These are phyloP conservation scores for Cryptosporidium viatorum DNA, from an alignment of 169 alveolate genomes.

Conservation along the genomic window DNA sequence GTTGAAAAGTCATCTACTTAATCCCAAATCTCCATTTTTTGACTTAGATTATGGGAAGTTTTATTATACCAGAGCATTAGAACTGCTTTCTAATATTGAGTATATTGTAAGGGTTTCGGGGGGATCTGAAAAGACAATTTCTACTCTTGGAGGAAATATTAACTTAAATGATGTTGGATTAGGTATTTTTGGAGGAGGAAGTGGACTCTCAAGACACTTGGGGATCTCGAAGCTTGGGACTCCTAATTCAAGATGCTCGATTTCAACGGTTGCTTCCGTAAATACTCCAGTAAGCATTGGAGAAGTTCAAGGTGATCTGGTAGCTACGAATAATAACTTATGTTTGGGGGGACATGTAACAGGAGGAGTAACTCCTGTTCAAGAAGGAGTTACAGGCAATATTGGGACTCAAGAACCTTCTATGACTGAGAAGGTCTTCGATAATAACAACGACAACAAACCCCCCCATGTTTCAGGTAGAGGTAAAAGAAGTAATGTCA, in stretches of 20 bases:
- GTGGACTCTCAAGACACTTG: constrained; percentile 26
- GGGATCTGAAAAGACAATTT: not conserved
- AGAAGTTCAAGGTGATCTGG: constrained; percentile 16
- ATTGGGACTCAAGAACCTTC: not conserved
- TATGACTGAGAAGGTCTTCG: not conserved
- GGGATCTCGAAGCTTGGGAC: constrained; percentile 49
- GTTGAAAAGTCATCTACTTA: constrained; percentile 32
- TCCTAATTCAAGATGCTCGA: constrained; percentile 67
- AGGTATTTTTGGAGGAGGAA: constrained; percentile 5
- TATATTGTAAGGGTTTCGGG: constrained; percentile 41
- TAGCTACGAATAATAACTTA: not conserved
- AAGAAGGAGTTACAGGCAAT: not conserved
- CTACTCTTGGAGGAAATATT: not conserved
- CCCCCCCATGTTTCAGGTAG: not conserved
- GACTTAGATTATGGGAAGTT: constrained; percentile 56
- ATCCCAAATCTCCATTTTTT: constrained; percentile 45
- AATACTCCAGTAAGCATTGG: constrained; percentile 45
- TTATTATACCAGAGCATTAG: constrained; percentile 35
- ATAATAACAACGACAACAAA: not conserved
- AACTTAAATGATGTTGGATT: constrained; percentile 15
- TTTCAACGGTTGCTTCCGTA: constrained; percentile 55
- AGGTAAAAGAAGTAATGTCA: constrained; percentile 3
- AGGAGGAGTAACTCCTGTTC: not conserved
- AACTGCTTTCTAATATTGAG: constrained; percentile 52
- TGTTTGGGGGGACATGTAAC: not conserved